Base-by-base conservation (phyloP, 768 basidiomycete genomes). In the Pulveroboletus ravenelii region DNA sequence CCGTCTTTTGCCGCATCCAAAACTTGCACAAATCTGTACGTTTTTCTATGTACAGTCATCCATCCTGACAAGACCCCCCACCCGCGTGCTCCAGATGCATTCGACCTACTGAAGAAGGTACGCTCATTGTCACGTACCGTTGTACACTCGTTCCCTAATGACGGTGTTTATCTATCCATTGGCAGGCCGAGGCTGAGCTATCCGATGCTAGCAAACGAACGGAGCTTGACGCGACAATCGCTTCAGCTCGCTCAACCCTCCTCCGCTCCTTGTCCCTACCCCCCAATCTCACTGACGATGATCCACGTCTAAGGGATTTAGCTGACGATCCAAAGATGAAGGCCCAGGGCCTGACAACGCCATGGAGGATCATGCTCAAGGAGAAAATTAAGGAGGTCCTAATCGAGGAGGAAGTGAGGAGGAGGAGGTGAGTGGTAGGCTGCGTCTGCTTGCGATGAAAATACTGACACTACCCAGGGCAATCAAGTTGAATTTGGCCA, bases 21-120 rank as follows among this genome's bases (percentile, higher is more conserved):
- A 4, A 39, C 35, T 36, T 30, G 44, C 40, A 39, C 38, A 31
- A 56, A 58, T 46, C 43, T 47, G 76, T 76, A 77, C 75, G 74
- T 78, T 73, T 54, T 68, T 48, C 65, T 53, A 68, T 59, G 60
- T 55, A 54, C 66, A 93, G 90, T 96, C 70, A 97, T 99, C 63
- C 96, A 99, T 77, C 96, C 96, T 54, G 96, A 99, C 76, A 99
- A 98, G 78, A 87, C 88, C 61, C 74, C 89, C 65, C 91, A 96
- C 71, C 76, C 80, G 27, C 81, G 84, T 61, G 89, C 91, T 45
- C 86, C 91, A 60, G 91, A 96, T 70, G 93, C 93, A 1, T 96
- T 96, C 65, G 93, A 95, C 68, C 63, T 92, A 31, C 77, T 96
- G 41, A 96, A 96, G 75, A 95, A 96, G 82, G 91, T 88, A 45